Conservation (phyloP, 768 basidiomycete species). For the Amanita jacksonii region DNA sequence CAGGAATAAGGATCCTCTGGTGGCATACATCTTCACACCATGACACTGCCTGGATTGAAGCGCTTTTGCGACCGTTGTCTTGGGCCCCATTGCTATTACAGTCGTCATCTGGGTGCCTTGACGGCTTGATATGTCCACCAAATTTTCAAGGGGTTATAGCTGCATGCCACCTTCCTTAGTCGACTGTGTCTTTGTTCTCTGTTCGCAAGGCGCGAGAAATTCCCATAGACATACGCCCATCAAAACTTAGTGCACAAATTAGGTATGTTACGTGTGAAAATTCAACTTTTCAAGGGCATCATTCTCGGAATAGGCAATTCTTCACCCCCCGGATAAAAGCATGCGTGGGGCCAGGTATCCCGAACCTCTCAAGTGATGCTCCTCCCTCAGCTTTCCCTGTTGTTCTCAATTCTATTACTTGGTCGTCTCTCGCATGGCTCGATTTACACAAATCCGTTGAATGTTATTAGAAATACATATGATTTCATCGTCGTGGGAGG, state of each 20-base stretch:
- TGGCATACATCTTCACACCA: too few species aligned
- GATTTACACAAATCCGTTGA: slow-evolving; percentile 7
- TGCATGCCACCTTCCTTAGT: neutral
- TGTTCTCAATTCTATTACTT: neutral
- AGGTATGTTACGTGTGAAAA: neutral
- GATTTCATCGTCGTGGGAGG: slow-evolving; percentile 21
- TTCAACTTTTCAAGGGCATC: neutral
- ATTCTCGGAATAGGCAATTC: neutral
- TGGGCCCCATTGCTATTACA: too few species aligned
- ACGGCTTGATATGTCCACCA: too few species aligned
- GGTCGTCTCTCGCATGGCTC: neutral
- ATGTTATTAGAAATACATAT: slow-evolving; percentile 7
- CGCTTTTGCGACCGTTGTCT: too few species aligned
- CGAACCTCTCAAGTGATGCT: neutral
- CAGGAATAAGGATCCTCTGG: too few species aligned
- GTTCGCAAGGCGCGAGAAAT: neutral
- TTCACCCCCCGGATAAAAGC: slow-evolving; percentile 2
- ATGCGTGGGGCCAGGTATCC: neutral
- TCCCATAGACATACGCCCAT: neutral
- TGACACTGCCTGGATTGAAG: too few species aligned
- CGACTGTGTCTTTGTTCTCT: neutral
- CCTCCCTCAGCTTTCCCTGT: neutral
- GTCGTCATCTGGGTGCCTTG: too few species aligned
- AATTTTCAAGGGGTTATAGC: too few species aligned
- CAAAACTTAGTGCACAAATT: neutral